Conservation (phyloP, 257 asterid genomes). For the Rehmannia glutinosa region DNA sequence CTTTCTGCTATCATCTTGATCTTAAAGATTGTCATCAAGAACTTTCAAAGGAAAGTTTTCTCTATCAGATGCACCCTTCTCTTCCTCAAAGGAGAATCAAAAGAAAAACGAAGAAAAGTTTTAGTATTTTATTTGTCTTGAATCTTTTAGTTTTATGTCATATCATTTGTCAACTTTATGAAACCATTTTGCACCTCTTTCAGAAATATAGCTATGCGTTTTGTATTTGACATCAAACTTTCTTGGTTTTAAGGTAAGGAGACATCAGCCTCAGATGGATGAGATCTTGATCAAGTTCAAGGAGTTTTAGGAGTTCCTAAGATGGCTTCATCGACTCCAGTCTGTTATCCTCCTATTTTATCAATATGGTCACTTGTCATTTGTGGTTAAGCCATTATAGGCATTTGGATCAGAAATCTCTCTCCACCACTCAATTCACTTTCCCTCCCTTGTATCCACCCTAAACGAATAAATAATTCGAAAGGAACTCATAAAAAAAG, state of each 20-base stretch:
- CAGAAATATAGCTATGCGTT: not conserved
- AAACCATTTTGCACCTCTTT: not conserved
- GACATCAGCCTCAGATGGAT: constrained; percentile 76
- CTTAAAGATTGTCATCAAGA: constrained; percentile 9
- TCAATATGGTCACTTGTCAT: not conserved
- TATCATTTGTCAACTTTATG: not conserved
- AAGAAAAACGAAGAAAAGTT: not conserved
- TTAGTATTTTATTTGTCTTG: not conserved
- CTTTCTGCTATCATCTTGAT: constrained; percentile 14
- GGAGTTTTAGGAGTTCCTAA: constrained; percentile 37
- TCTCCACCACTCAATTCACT: too few relatives aligned
- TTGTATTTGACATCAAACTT: constrained; percentile 1
- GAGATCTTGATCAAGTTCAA: constrained; percentile 55
- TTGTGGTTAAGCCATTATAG: too few relatives aligned
- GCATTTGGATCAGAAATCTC: too few relatives aligned
- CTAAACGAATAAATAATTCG: not conserved
- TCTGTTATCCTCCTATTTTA: not conserved
- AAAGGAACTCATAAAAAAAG: not conserved
- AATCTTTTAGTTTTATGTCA: not conserved
- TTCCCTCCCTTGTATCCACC: not conserved
- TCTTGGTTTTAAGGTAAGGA: constrained; percentile 53
- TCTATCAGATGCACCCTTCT: too few relatives aligned
- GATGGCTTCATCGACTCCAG: not conserved
- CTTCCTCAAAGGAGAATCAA: not conserved
- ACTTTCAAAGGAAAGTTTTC: too few relatives aligned